These are phyloP conservation scores for Colletotrichum nymphaeae DNA, from an alignment of 2,329 filamentous ascomycete species.

Conservation along the genomic window DNA sequence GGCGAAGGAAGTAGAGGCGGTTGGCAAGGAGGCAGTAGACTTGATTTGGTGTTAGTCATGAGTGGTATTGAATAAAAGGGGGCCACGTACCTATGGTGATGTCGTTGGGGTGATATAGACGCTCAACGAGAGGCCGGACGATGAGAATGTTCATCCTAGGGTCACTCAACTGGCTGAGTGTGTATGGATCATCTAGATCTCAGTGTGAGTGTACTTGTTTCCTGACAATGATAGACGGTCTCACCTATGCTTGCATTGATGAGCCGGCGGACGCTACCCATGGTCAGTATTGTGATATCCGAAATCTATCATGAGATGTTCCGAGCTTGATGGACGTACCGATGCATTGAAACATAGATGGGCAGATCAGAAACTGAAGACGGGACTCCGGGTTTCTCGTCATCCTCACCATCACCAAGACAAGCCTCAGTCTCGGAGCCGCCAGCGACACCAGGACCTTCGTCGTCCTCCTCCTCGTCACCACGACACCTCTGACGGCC, in stretches of 20 bases:
- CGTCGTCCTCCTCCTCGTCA: conserved; percentile 14
- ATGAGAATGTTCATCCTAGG: conserved; percentile 75
- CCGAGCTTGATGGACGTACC: background rate
- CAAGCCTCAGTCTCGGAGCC: conserved; percentile 33
- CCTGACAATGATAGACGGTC: background rate
- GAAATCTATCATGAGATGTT: background rate
- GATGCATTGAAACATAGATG: conserved; percentile 33
- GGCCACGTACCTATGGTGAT: conserved; percentile 66
- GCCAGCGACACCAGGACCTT: conserved; percentile 3
- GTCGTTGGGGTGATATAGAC: conserved; percentile 73
- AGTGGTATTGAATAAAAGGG: background rate
- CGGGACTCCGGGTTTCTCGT: background rate
- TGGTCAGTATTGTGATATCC: background rate
- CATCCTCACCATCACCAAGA: conserved; percentile 11
- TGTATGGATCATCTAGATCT: conserved; percentile 53
- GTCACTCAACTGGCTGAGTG: conserved; percentile 72
- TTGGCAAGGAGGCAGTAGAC: conserved; percentile 81
- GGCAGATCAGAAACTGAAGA: background rate
- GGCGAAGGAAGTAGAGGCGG: conserved; percentile 74
- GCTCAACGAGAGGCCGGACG: conserved; percentile 76
- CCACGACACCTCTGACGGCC: conserved; percentile 1
- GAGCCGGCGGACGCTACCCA: conserved; percentile 26
- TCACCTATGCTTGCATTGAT: conserved; percentile 31
- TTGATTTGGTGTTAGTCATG: conserved; percentile 40
- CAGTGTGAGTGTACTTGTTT: background rate